phyloP scores from a whole-genome alignment of 2,329 filamentous ascomycete species.

The Fusarium sp. region DNA sequence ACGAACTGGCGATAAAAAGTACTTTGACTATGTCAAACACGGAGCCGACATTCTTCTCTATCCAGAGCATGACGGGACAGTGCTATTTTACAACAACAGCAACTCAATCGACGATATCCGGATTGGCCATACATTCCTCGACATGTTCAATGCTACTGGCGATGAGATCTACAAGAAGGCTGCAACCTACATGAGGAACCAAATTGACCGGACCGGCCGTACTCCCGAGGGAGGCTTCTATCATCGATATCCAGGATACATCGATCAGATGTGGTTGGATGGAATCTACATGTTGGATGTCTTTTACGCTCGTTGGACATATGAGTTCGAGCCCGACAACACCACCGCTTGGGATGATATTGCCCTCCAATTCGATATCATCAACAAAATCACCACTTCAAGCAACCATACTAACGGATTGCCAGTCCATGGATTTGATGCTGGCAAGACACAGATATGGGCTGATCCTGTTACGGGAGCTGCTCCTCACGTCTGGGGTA shows the following conservation, averaged over 20 bases:
- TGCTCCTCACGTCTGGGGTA: slow-evolving; percentile 34
- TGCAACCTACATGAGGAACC: slow-evolving; percentile 18
- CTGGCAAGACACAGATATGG: slow-evolving; percentile 31
- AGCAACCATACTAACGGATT: slow-evolving; percentile 23
- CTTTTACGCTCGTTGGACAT: slow-evolving; percentile 36
- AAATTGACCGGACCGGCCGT: slow-evolving; percentile 30
- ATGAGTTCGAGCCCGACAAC: slow-evolving; percentile 32
- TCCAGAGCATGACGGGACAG: slow-evolving; percentile 36
- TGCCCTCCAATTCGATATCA: slow-evolving; percentile 30
- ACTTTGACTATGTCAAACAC: slow-evolving; percentile 42
- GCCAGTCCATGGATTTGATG: slow-evolving; percentile 30
- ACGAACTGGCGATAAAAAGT: slow-evolving; percentile 37
- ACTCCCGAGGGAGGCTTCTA: slow-evolving; percentile 33
- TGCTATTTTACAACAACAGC: slow-evolving; percentile 32
- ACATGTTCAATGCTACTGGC: slow-evolving; percentile 29
- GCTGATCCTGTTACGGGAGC: slow-evolving; percentile 34
- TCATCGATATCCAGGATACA: slow-evolving; percentile 40
- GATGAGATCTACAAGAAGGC: slow-evolving; percentile 31
- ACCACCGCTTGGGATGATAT: slow-evolving; percentile 37
- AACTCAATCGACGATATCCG: slow-evolving; percentile 35
- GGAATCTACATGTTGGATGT: slow-evolving; percentile 37
- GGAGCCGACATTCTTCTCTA: slow-evolving; percentile 39
- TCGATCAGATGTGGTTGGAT: slow-evolving; percentile 40
- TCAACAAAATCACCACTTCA: slow-evolving; percentile 12
- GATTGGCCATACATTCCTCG: slow-evolving; percentile 30